These are phyloP conservation scores for Penicillium sp. DNA, from an alignment of 2,329 filamentous ascomycete species.

Conservation along the genomic window DNA sequence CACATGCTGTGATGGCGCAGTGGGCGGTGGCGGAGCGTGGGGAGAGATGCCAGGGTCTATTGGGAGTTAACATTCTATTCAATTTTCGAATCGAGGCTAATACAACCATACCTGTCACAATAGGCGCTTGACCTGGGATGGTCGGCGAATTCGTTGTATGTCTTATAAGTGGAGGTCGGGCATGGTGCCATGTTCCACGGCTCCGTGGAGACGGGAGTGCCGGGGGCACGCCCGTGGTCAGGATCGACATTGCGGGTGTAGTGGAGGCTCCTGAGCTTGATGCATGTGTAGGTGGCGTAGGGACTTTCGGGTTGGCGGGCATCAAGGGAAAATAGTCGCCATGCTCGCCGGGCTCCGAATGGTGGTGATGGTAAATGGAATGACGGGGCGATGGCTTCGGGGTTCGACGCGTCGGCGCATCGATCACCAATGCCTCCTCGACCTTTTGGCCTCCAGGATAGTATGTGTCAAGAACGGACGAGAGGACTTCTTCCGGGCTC, in stretches of 20 bases:
- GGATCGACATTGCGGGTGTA: conserved; percentile 70
- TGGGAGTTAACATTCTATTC: conserved; percentile 9
- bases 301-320: conserved; percentile 44
- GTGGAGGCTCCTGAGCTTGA: conserved; percentile 43
- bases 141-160: conserved; percentile 82
- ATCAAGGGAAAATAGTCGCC: conserved; percentile 83
- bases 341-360: conserved; percentile 64
- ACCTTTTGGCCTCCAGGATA: conserved; percentile 84
- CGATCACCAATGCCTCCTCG: conserved; percentile 86
- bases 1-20: conserved; percentile 26
- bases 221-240: conserved; percentile 76
- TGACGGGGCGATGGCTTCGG: conserved; percentile 74
- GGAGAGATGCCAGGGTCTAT: conserved; percentile 29
- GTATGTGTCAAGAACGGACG: conserved; percentile 72
- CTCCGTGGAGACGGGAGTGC: conserved; percentile 79
- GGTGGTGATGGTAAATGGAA: conserved; percentile 46
- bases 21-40: conserved; percentile 26
- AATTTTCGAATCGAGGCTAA: conserved; percentile 7
- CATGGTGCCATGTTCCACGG: conserved; percentile 54
- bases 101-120: conserved; percentile 39
- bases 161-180: conserved; percentile 59
- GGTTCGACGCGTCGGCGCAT: conserved; percentile 72
- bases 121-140: conserved; percentile 52
- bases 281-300: conserved; percentile 43
- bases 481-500: conserved; percentile 82